Base-by-base conservation (phyloP, 306 rosid species). In the Castanea crenata region DNA sequence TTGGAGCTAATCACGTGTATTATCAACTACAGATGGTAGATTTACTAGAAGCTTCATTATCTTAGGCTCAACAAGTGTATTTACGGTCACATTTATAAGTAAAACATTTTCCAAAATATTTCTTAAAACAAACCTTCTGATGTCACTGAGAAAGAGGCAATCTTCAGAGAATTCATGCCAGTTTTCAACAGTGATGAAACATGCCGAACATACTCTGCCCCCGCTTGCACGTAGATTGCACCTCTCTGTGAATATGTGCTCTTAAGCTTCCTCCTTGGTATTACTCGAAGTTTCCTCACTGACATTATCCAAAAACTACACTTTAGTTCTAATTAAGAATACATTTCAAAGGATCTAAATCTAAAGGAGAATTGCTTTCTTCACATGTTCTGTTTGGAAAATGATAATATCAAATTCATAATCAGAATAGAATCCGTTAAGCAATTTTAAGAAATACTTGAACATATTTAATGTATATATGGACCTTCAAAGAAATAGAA, bases 221-320 rank as follows among this genome's bases (percentile, higher is more conserved):
- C 99, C 44, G 88, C 93, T 80, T 89, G 97, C 87, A 91, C 79
- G 76, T 91, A 90, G 80, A 88, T 78, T 84, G 94, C 90, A 68
- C 97, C 88, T 84, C 90, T 79, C 79, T 89, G 95, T 16, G 98
- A 95, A 86, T 81, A 87, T 79, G 98, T 87, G 81, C 59, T 83
- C 82, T 83, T 90, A 29, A 91, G 94, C 83, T 88, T 95, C 80
- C 89, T 84, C 74, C 97, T 89, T 59, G 90, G 90, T 84, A 95
- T 91, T 69, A 95, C 83, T 78, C 98, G 92, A 73, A 95, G 85
- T 83, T 88, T 95, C 85, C 38, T 95, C 86, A 87, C 99, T 95
- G 90, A 69, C 90, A 80, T 81, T 74, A 65, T 79, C 71, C 74
- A 74, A 69, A 64, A 23, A 83, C 31, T 54, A 3, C 52, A 46